These are phyloP conservation scores for Cercospora janseana DNA, from an alignment of 2,329 filamentous ascomycete genomes.

Conservation along the genomic window DNA sequence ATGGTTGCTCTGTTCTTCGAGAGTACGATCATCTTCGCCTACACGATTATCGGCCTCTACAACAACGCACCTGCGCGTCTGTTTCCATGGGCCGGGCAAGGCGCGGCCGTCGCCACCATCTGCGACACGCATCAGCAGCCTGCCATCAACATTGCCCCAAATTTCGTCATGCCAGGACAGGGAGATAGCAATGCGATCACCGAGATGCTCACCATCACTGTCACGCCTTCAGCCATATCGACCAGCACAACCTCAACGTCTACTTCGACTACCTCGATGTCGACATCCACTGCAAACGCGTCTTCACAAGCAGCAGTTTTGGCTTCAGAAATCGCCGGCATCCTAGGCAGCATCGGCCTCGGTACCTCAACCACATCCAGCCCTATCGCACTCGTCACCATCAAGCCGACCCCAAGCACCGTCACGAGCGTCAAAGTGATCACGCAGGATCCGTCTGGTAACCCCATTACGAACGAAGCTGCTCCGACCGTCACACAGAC, in stretches of 20 bases:
- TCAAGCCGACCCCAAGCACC: constrained; percentile 20
- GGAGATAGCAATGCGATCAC: constrained; percentile 10
- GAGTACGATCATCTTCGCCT: constrained; percentile 39
- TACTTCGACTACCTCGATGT: constrained; percentile 9
- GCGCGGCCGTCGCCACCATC: constrained; percentile 9
- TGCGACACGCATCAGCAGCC: constrained; percentile 25
- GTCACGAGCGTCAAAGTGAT: constrained; percentile 25
- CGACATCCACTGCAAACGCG: constrained; percentile 9
- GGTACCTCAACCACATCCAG: constrained; percentile 9
- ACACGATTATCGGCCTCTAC: constrained; percentile 41
- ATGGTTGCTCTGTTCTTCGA: constrained; percentile 37
- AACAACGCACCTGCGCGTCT: constrained; percentile 35
- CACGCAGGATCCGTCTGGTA: constrained; percentile 22
- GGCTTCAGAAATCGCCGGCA: constrained; percentile 26
- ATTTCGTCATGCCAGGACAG: constrained; percentile 33
- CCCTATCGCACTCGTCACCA: constrained; percentile 18
- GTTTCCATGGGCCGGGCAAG: constrained; percentile 27
- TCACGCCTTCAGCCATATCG: background rate
- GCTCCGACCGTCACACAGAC: constrained; percentile 16
- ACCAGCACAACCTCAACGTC: constrained; percentile 14
- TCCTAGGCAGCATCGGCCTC: constrained; percentile 16
- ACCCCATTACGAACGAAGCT: constrained; percentile 6
- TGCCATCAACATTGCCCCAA: constrained; percentile 37
- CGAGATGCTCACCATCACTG: constrained; percentile 15
- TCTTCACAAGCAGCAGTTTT: constrained; percentile 13